Evolutionary conservation across 805 yeast genomes (phyloP).

Genomic region (Candida easanensis): DNA sequence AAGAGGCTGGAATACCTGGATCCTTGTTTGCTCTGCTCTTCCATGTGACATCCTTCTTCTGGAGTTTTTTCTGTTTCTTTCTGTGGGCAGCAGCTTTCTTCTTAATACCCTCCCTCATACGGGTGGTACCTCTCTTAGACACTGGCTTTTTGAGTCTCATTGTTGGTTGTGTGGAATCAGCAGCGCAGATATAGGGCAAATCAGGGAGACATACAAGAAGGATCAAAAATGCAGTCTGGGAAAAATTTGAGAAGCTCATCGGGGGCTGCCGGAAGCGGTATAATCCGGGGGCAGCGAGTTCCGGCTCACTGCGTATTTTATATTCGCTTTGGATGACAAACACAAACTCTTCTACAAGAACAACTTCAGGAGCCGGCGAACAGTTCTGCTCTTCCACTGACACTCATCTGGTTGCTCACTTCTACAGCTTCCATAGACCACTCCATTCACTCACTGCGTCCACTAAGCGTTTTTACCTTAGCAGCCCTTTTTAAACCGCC

Average conservation of each 20-base stretch:
- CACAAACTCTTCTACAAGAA: not conserved
- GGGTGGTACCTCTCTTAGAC: constrained; percentile 86
- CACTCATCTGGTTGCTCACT: no score
- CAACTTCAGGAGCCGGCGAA: not conserved
- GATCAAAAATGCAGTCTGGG: not conserved
- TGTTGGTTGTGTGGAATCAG: not conserved
- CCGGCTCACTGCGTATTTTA: not conserved
- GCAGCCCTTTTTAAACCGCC: not conserved
- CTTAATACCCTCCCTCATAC: constrained; percentile 93
- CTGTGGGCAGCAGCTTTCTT: constrained; percentile 92
- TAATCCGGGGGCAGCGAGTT: constrained; percentile 2
- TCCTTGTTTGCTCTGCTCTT: constrained; percentile 79
- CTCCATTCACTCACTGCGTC: no score
- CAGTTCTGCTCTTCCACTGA: not conserved
- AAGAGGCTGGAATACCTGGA: constrained; percentile 91
- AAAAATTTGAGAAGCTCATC: constrained; percentile 11
- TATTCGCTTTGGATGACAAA: not conserved
- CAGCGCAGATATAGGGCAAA: not conserved
- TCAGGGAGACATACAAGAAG: not conserved
- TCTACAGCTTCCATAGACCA: no score
- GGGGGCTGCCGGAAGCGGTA: not conserved
- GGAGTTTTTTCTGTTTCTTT: constrained; percentile 74
- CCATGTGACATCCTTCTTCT: constrained; percentile 95
- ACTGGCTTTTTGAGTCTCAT: constrained; percentile 39
- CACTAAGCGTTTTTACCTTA: no score